Evolutionary conservation across 2,329 filamentous ascomycete species (phyloP).

Genomic region (Neonectria hederae): DNA sequence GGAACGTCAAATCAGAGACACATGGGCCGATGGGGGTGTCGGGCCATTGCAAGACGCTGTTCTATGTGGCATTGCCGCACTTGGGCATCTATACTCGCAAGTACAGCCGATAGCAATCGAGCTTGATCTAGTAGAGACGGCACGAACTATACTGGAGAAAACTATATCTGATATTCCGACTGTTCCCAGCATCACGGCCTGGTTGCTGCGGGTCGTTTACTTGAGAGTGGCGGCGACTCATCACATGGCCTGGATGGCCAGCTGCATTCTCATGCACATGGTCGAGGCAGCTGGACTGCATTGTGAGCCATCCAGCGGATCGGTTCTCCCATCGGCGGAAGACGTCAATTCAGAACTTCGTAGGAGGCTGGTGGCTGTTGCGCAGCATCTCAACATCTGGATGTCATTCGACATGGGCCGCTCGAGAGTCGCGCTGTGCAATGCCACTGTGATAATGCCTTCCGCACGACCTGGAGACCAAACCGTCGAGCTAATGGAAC

Average conservation of each 20-base stretch:
- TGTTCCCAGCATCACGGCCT: constrained; percentile 55
- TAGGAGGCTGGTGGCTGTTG: constrained; percentile 58
- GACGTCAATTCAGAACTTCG: constrained; percentile 50
- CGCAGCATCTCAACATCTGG: constrained; percentile 68
- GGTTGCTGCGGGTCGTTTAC: constrained; percentile 64
- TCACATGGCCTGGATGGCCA: constrained; percentile 66
- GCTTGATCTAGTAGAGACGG: constrained; percentile 56
- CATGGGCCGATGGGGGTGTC: constrained; percentile 46
- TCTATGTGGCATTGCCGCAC: constrained; percentile 63
- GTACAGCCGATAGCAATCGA: constrained; percentile 53
- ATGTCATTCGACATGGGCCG: constrained; percentile 67
- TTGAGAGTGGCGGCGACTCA: constrained; percentile 63
- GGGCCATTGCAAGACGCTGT: constrained; percentile 47
- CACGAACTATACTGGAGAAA: constrained; percentile 57
- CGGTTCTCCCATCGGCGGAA: constrained; percentile 39
- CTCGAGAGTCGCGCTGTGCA: constrained; percentile 59
- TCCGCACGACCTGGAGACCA: constrained; percentile 51
- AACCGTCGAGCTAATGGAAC: constrained; percentile 59
- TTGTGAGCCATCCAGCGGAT: constrained; percentile 46
- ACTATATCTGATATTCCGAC: constrained; percentile 45
- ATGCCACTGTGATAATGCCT: constrained; percentile 54
- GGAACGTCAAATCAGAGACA: constrained; percentile 40
- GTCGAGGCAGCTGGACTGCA: constrained; percentile 63
- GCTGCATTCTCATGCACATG: constrained; percentile 66
- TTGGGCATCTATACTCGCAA: constrained; percentile 62